phyloP scores from a whole-genome alignment of 73 alveolate genomes.

The Tetrahymena elliotti region DNA sequence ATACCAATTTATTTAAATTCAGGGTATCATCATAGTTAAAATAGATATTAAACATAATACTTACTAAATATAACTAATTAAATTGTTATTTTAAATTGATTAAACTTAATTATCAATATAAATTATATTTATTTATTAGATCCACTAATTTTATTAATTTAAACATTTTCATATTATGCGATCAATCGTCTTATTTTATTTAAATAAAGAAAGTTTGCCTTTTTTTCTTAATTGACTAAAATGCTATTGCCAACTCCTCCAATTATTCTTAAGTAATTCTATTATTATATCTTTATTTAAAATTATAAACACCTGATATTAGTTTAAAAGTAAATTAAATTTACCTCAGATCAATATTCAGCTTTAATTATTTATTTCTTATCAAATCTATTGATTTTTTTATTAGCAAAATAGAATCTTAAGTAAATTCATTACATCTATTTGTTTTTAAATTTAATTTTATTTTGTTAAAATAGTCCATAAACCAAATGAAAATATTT shows the following conservation, averaged over 20 bases:
- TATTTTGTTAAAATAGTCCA: no score
- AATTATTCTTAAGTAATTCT: not conserved
- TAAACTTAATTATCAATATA: no score
- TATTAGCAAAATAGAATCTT: not conserved
- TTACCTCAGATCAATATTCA: not conserved
- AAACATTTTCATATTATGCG: not conserved
- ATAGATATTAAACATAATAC: not conserved
- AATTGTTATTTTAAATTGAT: not conserved
- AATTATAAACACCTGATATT: not conserved
- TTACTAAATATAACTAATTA: not conserved
- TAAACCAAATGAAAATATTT: not conserved
- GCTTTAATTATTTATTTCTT: not conserved
- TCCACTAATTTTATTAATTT: no score
- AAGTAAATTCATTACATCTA: not conserved
- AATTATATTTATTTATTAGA: no score
- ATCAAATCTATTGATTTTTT: not conserved
- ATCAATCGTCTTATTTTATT: not conserved
- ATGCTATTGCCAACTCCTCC: not conserved
- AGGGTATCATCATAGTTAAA: not conserved
- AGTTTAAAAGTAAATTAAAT: not conserved
- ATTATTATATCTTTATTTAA: not conserved
- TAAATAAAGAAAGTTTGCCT: not conserved
- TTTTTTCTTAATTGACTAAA: not conserved
- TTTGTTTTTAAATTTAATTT: not conserved
- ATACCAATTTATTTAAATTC: no score